Percentiles rank a stretch among this genome's conserved stretches.
Conservation (phyloP, 2,329 filamentous ascomycete genomes). For the Hirsutella minnesotensis region DNA sequence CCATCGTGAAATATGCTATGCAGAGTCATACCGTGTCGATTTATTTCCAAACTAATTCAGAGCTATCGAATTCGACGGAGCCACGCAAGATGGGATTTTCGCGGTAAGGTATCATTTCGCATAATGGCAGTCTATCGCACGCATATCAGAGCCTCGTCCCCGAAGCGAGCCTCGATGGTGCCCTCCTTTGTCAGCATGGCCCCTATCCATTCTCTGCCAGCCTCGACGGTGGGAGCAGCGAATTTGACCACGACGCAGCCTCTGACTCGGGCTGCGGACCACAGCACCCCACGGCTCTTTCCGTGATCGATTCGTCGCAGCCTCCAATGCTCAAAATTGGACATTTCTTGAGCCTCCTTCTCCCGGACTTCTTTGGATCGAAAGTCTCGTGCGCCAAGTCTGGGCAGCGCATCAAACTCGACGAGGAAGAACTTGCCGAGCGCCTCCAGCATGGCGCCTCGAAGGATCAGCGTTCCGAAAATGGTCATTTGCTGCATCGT, state of each 20-base stretch:
- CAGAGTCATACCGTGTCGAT: no score
- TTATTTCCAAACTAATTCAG: no score
- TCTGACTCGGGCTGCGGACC: slow-evolving; percentile 71
- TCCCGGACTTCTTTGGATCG: slow-evolving; percentile 37
- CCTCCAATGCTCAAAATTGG: slow-evolving; percentile 41
- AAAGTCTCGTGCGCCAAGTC: slow-evolving; percentile 77
- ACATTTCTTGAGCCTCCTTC: slow-evolving; percentile 20
- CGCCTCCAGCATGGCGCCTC: slow-evolving; percentile 55
- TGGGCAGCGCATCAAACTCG: slow-evolving; percentile 66
- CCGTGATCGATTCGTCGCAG: slow-evolving; percentile 45
- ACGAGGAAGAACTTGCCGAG: slow-evolving; percentile 64
- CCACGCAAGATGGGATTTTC: background rate
- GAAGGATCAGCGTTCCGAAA: slow-evolving; percentile 75
- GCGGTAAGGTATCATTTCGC: background rate
- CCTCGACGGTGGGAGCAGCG: slow-evolving; percentile 70
- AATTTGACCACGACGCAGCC: slow-evolving; percentile 89
- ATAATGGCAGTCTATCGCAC: slow-evolving; percentile 21
- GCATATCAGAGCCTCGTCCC: slow-evolving; percentile 71
- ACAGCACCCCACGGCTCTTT: slow-evolving; percentile 50
- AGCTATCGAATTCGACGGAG: no score
- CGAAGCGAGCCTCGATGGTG: slow-evolving; percentile 59
- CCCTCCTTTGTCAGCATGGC: slow-evolving; percentile 65
- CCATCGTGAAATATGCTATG: no score
- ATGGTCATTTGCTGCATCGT: slow-evolving; percentile 67
- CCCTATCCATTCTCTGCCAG: slow-evolving; percentile 67